These are phyloP conservation scores for Hortiboletus flavorubellus DNA, from an alignment of 768 basidiomycete genomes.

Conservation along the genomic window DNA sequence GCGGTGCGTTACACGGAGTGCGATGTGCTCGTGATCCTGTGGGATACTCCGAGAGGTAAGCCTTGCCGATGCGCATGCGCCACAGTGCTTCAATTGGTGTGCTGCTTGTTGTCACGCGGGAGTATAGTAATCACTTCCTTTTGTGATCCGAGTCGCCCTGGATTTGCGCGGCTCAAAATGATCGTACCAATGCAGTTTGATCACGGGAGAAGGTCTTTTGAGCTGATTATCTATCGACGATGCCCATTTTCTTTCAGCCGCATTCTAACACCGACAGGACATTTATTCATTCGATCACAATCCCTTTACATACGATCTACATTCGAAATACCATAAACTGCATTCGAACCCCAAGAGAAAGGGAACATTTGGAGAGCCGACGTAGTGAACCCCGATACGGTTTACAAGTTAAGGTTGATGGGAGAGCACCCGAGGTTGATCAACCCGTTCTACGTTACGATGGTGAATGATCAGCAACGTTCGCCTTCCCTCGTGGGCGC, in stretches of 20 bases:
- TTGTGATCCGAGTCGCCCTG: no score
- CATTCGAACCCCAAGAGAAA: background rate
- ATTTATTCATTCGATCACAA: background rate
- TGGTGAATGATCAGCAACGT: background rate
- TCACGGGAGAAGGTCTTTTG: background rate
- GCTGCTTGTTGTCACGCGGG: no score
- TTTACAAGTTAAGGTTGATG: slow-evolving; percentile 1
- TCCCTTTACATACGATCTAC: background rate
- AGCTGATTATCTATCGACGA: background rate
- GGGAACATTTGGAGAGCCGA: background rate
- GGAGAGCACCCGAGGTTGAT: slow-evolving; percentile 14
- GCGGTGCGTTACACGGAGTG: no score
- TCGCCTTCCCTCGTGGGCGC: background rate
- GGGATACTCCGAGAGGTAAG: no score
- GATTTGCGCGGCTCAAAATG: background rate
- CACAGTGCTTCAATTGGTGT: no score
- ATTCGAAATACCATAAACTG: background rate
- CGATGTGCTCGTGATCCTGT: background rate
- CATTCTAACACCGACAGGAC: background rate
- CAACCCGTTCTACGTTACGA: background rate
- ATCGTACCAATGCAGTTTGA: no score
- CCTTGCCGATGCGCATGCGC: no score
- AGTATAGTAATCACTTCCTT: background rate
- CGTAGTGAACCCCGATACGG: no score
- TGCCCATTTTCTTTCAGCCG: background rate